A percentile compares a stretch with the other conserved stretches of the same genome.
These are phyloP conservation scores for Neurospora sp. DNA, from an alignment of 495 filamentous ascomycete species.

Conservation along the genomic window DNA sequence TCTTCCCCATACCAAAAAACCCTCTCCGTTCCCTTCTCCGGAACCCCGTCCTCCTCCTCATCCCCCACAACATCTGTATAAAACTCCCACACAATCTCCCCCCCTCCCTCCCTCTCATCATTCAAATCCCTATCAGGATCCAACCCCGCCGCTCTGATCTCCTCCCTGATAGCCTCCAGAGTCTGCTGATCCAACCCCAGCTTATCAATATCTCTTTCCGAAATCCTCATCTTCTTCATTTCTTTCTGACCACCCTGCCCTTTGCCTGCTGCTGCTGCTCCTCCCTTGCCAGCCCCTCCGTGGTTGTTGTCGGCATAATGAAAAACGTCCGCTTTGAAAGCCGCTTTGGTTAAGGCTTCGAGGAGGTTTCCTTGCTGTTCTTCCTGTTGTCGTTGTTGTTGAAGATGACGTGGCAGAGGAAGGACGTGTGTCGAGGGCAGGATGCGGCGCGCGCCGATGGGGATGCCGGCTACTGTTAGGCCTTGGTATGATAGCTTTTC, in stretches of 20 bases:
- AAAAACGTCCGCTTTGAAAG: not conserved
- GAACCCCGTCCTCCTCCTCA: not conserved
- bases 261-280: not conserved
- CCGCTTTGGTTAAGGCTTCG: not conserved
- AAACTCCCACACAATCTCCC: not conserved
- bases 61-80: not conserved
- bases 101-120: not conserved
- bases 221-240: constrained; percentile 42
- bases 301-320: not conserved
- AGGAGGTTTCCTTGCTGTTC: not conserved
- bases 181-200: constrained; percentile 58
- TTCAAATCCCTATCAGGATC: constrained; percentile 10
- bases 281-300: not conserved
- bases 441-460: constrained; percentile 23
- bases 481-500: constrained; percentile 10
- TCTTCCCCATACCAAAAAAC: not conserved
- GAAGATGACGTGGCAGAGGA: not conserved
- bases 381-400: not conserved
- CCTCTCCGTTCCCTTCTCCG: not conserved
- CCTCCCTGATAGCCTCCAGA: constrained; percentile 52
- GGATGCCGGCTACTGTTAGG: constrained; percentile 19
- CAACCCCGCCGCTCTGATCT: constrained; percentile 39
- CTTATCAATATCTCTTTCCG: constrained; percentile 54
- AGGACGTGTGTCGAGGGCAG: not conserved
- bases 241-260: not conserved